Conservation (phyloP, 345 rosid species). For the Murraya koenigii region DNA sequence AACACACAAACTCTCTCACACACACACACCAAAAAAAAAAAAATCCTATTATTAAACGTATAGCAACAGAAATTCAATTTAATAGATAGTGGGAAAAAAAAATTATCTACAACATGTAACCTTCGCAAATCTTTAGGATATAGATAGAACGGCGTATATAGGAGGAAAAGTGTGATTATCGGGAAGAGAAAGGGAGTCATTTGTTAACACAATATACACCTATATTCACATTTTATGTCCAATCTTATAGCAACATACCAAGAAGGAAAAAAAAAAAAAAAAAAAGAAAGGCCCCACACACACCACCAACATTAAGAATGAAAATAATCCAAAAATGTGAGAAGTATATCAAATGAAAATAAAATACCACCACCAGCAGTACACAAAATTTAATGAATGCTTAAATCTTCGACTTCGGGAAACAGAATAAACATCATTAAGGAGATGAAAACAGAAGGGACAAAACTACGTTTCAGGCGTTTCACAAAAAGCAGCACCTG, state of each 20-base stretch:
- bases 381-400: not conserved
- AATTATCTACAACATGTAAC: not conserved
- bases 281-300: not conserved
- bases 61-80: not conserved
- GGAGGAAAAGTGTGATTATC: not conserved
- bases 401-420: not conserved
- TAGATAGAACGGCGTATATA: not conserved
- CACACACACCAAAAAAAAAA: no score
- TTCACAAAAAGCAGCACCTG: conserved; percentile 51
- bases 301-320: not conserved
- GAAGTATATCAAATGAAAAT: not conserved
- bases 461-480: not conserved
- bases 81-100: not conserved
- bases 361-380: not conserved
- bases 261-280: not conserved
- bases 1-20: no score
- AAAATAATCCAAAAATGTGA: not conserved
- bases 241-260: not conserved
- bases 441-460: not conserved
- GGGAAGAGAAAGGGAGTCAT: not conserved
- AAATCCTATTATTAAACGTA: not conserved
- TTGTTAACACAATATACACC: not conserved
- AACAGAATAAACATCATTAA: not conserved
- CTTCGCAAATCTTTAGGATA: not conserved
- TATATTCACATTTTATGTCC: not conserved